Evolutionary conservation across 2,329 filamentous ascomycete species (phyloP).

Genomic region (Ophioceras dolichostomum): DNA sequence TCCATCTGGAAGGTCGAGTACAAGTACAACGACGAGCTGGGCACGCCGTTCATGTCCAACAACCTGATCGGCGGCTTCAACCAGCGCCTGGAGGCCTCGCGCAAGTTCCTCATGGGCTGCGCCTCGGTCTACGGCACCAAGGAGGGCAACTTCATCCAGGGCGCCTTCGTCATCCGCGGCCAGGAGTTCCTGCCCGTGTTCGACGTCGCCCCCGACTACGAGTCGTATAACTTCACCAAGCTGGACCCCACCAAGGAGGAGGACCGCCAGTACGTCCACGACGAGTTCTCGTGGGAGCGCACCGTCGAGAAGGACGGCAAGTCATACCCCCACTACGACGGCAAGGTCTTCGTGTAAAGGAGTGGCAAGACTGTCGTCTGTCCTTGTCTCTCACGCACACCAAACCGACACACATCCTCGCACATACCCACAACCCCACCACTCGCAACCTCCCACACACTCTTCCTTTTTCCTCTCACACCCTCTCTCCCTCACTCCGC

Average conservation of each 20-base stretch:
- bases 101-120: slow-evolving; percentile 94
- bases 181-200: slow-evolving; percentile 79
- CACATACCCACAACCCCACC: no score
- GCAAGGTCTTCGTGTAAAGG: slow-evolving; percentile 97
- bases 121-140: slow-evolving; percentile 78
- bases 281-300: slow-evolving; percentile 89
- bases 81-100: slow-evolving; percentile 87
- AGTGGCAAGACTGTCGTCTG: no score
- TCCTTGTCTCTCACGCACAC: no score
- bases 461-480: no score
- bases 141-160: slow-evolving; percentile 84
- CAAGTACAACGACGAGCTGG: slow-evolving; percentile 99
- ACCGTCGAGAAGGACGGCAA: slow-evolving; percentile 71
- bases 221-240: slow-evolving; percentile 95
- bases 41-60: slow-evolving; percentile 95
- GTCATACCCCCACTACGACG: slow-evolving; percentile 76
- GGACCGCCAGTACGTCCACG: slow-evolving; percentile 75
- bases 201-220: slow-evolving; percentile 92
- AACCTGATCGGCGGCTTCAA: slow-evolving; percentile 99
- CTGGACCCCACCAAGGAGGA: slow-evolving; percentile 79
- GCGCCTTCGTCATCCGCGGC: slow-evolving; percentile 90
- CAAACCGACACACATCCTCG: no score
- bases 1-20: slow-evolving; percentile 90
- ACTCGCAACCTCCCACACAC: no score
- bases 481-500: no score